Evolutionary conservation across 2,329 filamentous ascomycete species (phyloP).

Genomic region (Fusarium sulawesiense): DNA sequence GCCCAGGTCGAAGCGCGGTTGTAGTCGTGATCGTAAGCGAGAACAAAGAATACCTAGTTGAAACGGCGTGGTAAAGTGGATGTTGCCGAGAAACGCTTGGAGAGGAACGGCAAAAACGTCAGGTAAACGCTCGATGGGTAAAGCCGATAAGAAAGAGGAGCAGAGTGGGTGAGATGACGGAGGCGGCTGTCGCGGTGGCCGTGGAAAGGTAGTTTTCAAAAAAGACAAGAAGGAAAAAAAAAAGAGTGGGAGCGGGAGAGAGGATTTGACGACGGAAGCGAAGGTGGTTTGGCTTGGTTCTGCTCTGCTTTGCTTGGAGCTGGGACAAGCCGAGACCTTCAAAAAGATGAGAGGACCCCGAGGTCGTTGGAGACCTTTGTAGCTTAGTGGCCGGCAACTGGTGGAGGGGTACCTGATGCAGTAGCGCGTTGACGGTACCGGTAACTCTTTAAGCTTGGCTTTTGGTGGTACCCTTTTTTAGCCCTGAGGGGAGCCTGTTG

Average conservation of each 20-base stretch:
- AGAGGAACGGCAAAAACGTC: slow-evolving; percentile 9
- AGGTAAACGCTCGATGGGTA: slow-evolving; percentile 18
- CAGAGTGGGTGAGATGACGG: slow-evolving; percentile 30
- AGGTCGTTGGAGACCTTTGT: slow-evolving; percentile 40
- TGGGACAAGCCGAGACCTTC: slow-evolving; percentile 32
- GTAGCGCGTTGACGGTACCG: slow-evolving; percentile 35
- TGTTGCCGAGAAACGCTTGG: slow-evolving; percentile 22
- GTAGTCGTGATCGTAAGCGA: slow-evolving; percentile 31
- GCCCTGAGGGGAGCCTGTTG: slow-evolving; percentile 24
- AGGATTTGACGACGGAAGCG: slow-evolving; percentile 32
- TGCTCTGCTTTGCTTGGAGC: slow-evolving; percentile 21
- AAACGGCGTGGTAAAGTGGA: slow-evolving; percentile 24
- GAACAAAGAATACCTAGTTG: slow-evolving; percentile 32
- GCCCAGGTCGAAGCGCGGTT: slow-evolving; percentile 10
- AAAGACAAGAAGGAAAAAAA: slow-evolving; percentile 9
- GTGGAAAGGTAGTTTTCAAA: slow-evolving; percentile 8
- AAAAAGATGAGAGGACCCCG: slow-evolving; percentile 28
- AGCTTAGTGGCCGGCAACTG: slow-evolving; percentile 31
- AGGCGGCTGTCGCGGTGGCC: slow-evolving; percentile 35
- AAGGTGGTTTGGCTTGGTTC: slow-evolving; percentile 22
- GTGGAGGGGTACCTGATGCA: slow-evolving; percentile 35
- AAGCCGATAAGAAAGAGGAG: slow-evolving; percentile 20
- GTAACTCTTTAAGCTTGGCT: slow-evolving; percentile 25
- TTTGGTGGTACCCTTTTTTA: slow-evolving; percentile 31
- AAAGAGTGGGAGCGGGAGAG: slow-evolving; percentile 34